phyloP scores from a whole-genome alignment of 1,284 basidiomycete genomes.

The Sphagnurus paluster region DNA sequence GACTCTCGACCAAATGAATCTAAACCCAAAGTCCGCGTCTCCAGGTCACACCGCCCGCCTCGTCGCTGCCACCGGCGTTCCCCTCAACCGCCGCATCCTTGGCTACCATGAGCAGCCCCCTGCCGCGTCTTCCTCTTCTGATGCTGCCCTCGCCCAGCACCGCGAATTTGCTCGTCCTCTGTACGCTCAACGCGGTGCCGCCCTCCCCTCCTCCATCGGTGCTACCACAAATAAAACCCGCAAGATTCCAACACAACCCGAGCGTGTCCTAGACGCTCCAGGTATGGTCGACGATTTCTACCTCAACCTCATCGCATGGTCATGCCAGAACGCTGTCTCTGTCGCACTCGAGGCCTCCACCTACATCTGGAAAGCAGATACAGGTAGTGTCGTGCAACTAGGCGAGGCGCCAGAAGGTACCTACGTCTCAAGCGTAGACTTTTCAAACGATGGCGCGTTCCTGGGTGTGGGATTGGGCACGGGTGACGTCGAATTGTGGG shows the following conservation, averaged over 20 bases:
- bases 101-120: conserved; percentile 80
- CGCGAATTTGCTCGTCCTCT: conserved; percentile 73
- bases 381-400: conserved; percentile 80
- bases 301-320: conserved; percentile 93
- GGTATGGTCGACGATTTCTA: conserved; percentile 98
- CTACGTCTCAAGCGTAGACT: conserved; percentile 80
- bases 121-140: conserved; percentile 62
- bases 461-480: conserved; percentile 85
- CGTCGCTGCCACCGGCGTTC: conserved; percentile 70
- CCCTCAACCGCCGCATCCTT: conserved; percentile 72
- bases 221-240: conserved; percentile 67
- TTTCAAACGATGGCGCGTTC: conserved; percentile 86
- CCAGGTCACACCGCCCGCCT: conserved; percentile 77
- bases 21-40: conserved; percentile 61
- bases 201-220: conserved; percentile 60
- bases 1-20: conserved; percentile 62
- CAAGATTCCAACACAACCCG: conserved; percentile 81
- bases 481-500: conserved; percentile 96
- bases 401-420: conserved; percentile 72
- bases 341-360: conserved; percentile 83
- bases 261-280: conserved; percentile 93
- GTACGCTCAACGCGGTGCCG: conserved; percentile 62
- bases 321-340: conserved; percentile 81
- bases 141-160: conserved; percentile 68
- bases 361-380: conserved; percentile 94